Base-by-base conservation (phyloP, 1,139 yeast genomes). In the Yamadazyma mexicana region DNA sequence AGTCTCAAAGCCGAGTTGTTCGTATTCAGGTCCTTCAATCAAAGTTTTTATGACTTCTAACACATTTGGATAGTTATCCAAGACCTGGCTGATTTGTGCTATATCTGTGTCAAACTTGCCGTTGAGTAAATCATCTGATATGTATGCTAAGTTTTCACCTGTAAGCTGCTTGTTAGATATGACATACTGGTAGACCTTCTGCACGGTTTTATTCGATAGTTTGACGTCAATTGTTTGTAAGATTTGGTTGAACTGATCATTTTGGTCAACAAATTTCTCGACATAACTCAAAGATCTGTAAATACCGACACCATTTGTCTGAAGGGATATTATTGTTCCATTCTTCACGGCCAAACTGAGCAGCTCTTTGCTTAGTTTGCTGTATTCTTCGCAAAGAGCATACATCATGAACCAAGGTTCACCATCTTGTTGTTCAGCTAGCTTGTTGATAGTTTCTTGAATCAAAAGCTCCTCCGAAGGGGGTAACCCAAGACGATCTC, bases 331-430 rank as follows among this genome's bases (percentile, higher is more conserved):
- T 4, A 46, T 35, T 4, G 49, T 35, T 10, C 39, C 46, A 6
- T 40, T 35, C 10, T 40, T 39, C 5, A 44, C 18, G 11, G 45
- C 40, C 11, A 59, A 40, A 1, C 56, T 38, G 28, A 64, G 47
- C 3, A 82, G 72, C 52, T 86, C 92, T 43, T 73, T 73, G 29
- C 79, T 69, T 37, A 73, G 71, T 39, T 75, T 80, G 44, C 73
- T 75, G 41, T 85, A 70, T 51, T 87, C 95, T 42, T 76, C 80
- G 55, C 91, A 83, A 26, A 84, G 62, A 3, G 83, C 69, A 42
- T 77, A 78, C 40, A 85, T 73, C 46, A 79, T 75, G 35, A 70
- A 62, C 88, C 91, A 83, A 17, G 55, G 45, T 34, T 54, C 40
- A 36, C 39, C 34, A 7, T 24, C 34, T 38, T 20, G 40, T 33